Percentiles rank a stretch among this genome's conserved stretches.
These are phyloP conservation scores for Eucalyptus curtisii DNA, from an alignment of 345 rosid genomes.

Conservation along the genomic window DNA sequence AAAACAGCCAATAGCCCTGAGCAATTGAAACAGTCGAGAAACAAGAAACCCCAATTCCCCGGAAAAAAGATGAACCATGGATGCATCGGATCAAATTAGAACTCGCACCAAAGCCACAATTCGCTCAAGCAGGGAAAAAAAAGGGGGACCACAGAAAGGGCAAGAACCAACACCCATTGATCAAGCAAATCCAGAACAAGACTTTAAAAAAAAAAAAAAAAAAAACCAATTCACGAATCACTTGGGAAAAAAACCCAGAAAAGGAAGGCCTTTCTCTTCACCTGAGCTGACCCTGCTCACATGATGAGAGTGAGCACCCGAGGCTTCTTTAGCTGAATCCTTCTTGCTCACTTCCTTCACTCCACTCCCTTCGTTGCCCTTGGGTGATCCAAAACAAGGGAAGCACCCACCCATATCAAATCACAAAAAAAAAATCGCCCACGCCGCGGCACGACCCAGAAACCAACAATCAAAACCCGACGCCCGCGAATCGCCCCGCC, in stretches of 20 bases:
- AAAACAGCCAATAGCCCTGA: background rate
- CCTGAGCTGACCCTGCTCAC: conserved; percentile 56
- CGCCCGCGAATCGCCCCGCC: background rate
- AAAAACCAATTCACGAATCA: background rate
- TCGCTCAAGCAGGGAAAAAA: conserved; percentile 1
- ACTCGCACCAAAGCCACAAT: background rate
- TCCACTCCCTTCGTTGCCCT: conserved; percentile 35
- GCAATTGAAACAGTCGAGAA: background rate
- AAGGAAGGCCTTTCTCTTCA: background rate
- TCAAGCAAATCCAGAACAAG: conserved; percentile 19
- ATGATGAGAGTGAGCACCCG: conserved; percentile 60
- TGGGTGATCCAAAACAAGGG: conserved; percentile 95
- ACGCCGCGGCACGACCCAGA: background rate
- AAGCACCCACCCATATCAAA: conserved; percentile 96
- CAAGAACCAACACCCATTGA: background rate
- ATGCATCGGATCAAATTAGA: conserved; percentile 31
- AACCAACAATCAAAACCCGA: conserved; percentile 9
- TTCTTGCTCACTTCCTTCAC: conserved; percentile 65
- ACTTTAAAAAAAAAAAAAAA: background rate
- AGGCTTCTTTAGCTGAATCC: conserved; percentile 74
- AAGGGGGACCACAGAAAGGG: background rate
- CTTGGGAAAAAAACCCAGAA: background rate
- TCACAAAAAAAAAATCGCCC: background rate
- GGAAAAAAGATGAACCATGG: background rate
- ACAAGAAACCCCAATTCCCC: background rate